Percentiles rank a stretch among this genome's conserved stretches.
These are phyloP conservation scores for Draba incana DNA, from an alignment of 345 rosid genomes.

Conservation along the genomic window DNA sequence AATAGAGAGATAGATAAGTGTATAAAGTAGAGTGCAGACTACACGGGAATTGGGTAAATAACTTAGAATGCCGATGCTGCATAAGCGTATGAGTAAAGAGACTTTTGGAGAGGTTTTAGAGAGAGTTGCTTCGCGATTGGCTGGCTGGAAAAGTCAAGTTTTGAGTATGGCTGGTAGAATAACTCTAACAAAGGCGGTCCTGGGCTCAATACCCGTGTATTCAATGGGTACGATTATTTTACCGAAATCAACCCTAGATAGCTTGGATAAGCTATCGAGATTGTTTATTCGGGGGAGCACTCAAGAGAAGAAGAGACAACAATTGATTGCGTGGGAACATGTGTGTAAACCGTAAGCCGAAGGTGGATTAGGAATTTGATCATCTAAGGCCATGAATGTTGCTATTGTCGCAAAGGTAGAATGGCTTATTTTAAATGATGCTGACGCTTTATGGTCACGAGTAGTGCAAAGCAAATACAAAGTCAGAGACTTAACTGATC, in stretches of 20 bases:
- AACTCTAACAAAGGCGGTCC: neutral
- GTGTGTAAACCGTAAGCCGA: too few species aligned
- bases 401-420: too few species aligned
- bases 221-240: neutral
- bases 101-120: neutral
- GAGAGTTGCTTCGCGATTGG: neutral
- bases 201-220: neutral
- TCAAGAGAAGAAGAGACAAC: too few species aligned
- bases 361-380: too few species aligned
- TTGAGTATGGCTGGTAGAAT: neutral
- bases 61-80: neutral
- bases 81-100: neutral
- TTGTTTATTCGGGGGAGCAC: neutral
- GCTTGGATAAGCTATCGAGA: neutral
- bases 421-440: too few species aligned
- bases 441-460: too few species aligned
- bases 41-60: neutral
- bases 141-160: neutral
- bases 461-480: too few species aligned
- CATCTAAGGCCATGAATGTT: too few species aligned
- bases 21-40: neutral
- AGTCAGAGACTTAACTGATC: too few species aligned
- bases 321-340: too few species aligned
- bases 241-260: neutral
- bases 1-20: neutral